Evolutionary conservation across 2,329 filamentous ascomycete species (phyloP).

Genomic region (Talaromyces sp.): DNA sequence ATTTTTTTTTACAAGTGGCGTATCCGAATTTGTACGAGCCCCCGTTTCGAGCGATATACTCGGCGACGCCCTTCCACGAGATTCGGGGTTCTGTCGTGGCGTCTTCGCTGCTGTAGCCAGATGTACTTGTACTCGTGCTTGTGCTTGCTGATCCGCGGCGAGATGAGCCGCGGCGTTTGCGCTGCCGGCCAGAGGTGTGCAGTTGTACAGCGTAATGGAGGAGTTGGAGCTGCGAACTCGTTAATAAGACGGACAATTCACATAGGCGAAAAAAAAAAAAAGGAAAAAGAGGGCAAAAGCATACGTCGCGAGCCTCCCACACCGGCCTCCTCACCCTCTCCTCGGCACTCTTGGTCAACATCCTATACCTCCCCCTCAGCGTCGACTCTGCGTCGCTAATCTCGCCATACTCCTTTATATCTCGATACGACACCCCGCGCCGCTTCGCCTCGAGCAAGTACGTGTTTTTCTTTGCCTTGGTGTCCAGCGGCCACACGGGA

Average conservation of each 20-base stretch:
- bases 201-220: conserved; percentile 34
- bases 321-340: conserved; percentile 41
- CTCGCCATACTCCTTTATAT: conserved; percentile 38
- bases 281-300: conserved; percentile 13
- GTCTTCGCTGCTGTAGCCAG: conserved; percentile 4
- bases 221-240: conserved; percentile 27
- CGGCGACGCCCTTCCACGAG: conserved; percentile 55
- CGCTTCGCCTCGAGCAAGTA: conserved; percentile 38
- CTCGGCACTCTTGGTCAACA: conserved; percentile 41
- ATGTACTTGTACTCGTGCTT: too few relatives aligned
- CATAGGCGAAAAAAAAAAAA: too few relatives aligned
- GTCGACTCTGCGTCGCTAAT: conserved; percentile 44
- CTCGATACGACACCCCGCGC: conserved; percentile 41
- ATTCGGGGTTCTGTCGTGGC: conserved; percentile 20
- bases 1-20: conserved; percentile 59
- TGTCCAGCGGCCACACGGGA: conserved; percentile 12
- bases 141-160: not conserved
- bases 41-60: conserved; percentile 48
- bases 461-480: conserved; percentile 23
- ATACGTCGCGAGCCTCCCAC: conserved; percentile 40
- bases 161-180: not conserved
- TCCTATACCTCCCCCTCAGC: conserved; percentile 42
- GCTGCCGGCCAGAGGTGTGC: not conserved
- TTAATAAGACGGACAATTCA: not conserved
- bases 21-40: conserved; percentile 57